A percentile compares a stretch with the other conserved stretches of the same genome.
Evolutionary conservation across 129 eudicot species (phyloP).

Genomic region (Saussurea involucrata): DNA sequence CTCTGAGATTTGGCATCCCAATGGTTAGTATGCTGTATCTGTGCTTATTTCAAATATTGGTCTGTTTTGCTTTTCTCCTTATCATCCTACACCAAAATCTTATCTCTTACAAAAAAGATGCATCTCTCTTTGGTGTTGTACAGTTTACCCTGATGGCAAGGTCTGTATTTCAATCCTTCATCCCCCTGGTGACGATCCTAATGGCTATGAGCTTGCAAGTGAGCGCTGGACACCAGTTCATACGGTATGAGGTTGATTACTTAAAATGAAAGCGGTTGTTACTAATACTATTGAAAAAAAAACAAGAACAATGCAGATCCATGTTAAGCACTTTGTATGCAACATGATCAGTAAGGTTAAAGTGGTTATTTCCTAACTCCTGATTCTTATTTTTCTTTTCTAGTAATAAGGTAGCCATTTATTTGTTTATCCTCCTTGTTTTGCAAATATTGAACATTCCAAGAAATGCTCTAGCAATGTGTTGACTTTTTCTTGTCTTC

Average conservation of each 20-base stretch:
- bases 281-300: too few relatives aligned
- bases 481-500: background rate
- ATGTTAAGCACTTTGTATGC: background rate
- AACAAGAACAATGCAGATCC: background rate
- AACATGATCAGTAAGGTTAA: background rate
- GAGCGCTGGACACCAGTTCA: slow-evolving; percentile 99
- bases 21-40: slow-evolving; percentile 52
- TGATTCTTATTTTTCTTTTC: background rate
- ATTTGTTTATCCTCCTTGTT: background rate
- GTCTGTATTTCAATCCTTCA: slow-evolving; percentile 98
- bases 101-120: slow-evolving; percentile 1
- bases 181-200: slow-evolving; percentile 98
- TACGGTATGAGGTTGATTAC: slow-evolving; percentile 56
- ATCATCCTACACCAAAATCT: background rate
- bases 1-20: slow-evolving; percentile 97
- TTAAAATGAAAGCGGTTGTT: background rate
- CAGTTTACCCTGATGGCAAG: slow-evolving; percentile 92
- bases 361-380: background rate
- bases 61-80: background rate
- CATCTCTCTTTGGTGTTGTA: slow-evolving; percentile 6
- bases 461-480: background rate
- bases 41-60: background rate
- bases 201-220: slow-evolving; percentile 95
- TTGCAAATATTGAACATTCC: background rate
- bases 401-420: background rate